Conservation (phyloP, 23 red algal genomes). For the Gracilaria domingensis region DNA sequence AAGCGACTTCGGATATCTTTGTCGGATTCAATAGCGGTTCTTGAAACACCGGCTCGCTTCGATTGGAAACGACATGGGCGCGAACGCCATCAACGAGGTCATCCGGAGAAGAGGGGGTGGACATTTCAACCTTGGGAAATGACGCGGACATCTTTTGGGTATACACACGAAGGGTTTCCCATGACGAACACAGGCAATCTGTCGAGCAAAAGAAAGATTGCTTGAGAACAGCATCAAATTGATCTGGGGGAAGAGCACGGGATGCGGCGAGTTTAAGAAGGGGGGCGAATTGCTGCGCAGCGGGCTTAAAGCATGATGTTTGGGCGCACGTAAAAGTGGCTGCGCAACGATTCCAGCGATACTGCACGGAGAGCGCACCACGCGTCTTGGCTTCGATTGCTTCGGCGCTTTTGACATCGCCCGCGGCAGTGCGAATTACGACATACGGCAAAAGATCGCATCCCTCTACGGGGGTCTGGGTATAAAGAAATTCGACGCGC, state of each 20-base stretch:
- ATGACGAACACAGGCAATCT: constrained; percentile 56
- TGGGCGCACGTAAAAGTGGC: constrained; percentile 70
- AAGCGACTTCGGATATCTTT: constrained; percentile 71
- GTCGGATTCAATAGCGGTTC: constrained; percentile 65
- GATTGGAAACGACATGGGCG: constrained; percentile 29
- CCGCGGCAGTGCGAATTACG: constrained; percentile 72
- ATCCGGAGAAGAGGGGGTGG: constrained; percentile 8
- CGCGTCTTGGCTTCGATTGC: constrained; percentile 84
- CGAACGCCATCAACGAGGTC: neutral
- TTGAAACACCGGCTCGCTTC: constrained; percentile 65
- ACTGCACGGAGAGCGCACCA: constrained; percentile 70
- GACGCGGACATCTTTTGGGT: constrained; percentile 46
- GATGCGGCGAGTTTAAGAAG: constrained; percentile 52
- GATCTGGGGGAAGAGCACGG: constrained; percentile 26
- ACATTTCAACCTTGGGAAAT: constrained; percentile 29
- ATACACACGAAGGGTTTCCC: constrained; percentile 54
- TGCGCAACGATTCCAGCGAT: constrained; percentile 88
- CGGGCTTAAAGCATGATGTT: constrained; percentile 66
- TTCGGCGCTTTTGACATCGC: constrained; percentile 79
- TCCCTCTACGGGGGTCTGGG: constrained; percentile 86
- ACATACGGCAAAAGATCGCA: constrained; percentile 96
- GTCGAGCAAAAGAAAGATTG: constrained; percentile 79
- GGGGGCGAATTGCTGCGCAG: constrained; percentile 62
- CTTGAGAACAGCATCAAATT: constrained; percentile 40
- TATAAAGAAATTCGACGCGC: constrained; percentile 88